These are phyloP conservation scores for Debaryomyces hansenii DNA, from an alignment of 805 yeast species.

Conservation along the genomic window DNA sequence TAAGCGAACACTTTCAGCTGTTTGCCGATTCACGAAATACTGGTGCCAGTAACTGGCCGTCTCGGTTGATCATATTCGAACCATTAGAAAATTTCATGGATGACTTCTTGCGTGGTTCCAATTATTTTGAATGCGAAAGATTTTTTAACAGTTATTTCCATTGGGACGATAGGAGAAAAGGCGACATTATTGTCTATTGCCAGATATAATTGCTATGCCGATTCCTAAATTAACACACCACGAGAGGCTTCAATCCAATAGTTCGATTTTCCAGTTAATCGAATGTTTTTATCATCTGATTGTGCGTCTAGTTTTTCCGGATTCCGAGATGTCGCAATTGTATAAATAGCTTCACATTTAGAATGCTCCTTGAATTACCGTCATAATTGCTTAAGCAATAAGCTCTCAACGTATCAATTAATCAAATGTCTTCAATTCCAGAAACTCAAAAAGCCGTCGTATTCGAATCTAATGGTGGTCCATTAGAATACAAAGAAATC, in stretches of 20 bases:
- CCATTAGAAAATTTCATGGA: conserved; percentile 50
- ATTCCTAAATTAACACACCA: background rate
- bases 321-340: too few species aligned
- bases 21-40: background rate
- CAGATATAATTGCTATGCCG: background rate
- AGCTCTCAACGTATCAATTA: background rate
- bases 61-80: conserved; percentile 71
- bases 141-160: conserved; percentile 80
- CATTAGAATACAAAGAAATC: conserved; percentile 39
- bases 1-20: conserved; percentile 20
- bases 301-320: too few species aligned
- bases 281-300: too few species aligned
- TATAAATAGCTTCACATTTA: too few species aligned
- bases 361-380: too few species aligned
- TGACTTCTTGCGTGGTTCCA: conserved; percentile 37
- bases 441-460: conserved; percentile 44
- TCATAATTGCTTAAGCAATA: background rate
- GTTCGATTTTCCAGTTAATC: too few species aligned
- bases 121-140: conserved; percentile 49
- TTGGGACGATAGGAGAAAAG: conserved; percentile 80
- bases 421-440: conserved; percentile 30
- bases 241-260: too few species aligned
- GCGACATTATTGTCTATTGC: conserved; percentile 71
- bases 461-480: conserved; percentile 44
- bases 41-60: conserved; percentile 54